Conservation (phyloP, 148 eudicot genomes). For the Camellia sinensis region DNA sequence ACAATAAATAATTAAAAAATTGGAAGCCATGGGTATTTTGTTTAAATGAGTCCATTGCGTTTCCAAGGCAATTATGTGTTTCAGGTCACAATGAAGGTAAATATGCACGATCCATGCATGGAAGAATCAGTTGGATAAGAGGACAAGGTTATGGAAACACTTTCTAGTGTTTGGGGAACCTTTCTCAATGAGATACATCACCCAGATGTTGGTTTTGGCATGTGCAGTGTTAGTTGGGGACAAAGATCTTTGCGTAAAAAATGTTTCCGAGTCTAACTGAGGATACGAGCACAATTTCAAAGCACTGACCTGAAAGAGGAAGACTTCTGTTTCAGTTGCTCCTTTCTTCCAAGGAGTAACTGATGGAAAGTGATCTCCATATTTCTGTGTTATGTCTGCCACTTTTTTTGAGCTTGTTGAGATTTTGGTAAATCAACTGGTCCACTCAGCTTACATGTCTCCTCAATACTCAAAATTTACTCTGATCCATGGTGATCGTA, state of each 20-base stretch:
- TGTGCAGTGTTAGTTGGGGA: too few relatives aligned
- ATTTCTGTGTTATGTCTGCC: neutral
- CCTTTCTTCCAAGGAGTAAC: neutral
- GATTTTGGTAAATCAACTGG: neutral
- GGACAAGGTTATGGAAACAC: neutral
- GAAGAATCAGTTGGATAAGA: neutral
- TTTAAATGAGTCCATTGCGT: too few relatives aligned
- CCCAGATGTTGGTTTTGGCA: neutral
- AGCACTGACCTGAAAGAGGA: neutral
- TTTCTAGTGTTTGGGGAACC: too few relatives aligned
- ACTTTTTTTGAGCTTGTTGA: neutral
- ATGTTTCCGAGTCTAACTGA: too few relatives aligned
- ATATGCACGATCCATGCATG: neutral
- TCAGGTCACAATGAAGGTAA: neutral
- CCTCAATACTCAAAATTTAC: neutral
- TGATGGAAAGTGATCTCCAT: too few relatives aligned
- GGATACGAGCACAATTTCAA: neutral
- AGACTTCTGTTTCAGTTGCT: neutral
- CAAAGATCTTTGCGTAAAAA: too few relatives aligned
- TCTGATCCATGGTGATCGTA: constrained; percentile 13
- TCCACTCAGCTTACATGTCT: neutral
- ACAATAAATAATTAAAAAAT: too few relatives aligned
- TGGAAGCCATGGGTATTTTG: too few relatives aligned
- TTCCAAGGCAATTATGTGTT: too few relatives aligned
- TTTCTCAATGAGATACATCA: neutral